Evolutionary conservation across 2,329 filamentous ascomycete genomes (phyloP).

Genomic region (Penicillium palitans): DNA sequence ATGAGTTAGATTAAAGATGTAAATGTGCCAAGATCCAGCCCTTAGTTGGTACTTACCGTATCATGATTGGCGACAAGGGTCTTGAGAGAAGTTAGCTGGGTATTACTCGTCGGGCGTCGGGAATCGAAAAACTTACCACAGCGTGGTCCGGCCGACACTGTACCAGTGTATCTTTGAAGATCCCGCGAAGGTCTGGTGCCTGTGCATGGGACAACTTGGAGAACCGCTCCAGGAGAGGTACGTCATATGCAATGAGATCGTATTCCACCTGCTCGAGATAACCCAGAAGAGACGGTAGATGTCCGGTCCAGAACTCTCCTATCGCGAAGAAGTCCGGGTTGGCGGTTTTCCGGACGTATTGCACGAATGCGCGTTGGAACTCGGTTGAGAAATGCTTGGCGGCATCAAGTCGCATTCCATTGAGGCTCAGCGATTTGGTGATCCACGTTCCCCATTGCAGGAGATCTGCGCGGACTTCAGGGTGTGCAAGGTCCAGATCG

Average conservation of each 20-base stretch:
- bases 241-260: slow-evolving; percentile 65
- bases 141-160: slow-evolving; percentile 55
- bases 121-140: slow-evolving; percentile 17
- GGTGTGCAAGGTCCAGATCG: slow-evolving; percentile 65
- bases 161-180: slow-evolving; percentile 64
- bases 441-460: slow-evolving; percentile 70
- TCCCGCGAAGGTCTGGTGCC: slow-evolving; percentile 60
- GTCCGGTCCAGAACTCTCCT: slow-evolving; percentile 68
- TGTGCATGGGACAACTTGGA: slow-evolving; percentile 58
- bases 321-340: slow-evolving; percentile 63
- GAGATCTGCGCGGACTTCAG: slow-evolving; percentile 65
- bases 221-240: slow-evolving; percentile 69
- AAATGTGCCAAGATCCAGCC: background rate
- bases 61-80: slow-evolving; percentile 26
- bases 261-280: slow-evolving; percentile 61
- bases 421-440: slow-evolving; percentile 58
- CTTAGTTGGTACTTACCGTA: slow-evolving; percentile 19
- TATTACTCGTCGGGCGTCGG: background rate
- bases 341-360: slow-evolving; percentile 53
- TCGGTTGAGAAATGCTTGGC: slow-evolving; percentile 69
- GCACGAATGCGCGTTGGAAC: slow-evolving; percentile 67
- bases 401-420: slow-evolving; percentile 70
- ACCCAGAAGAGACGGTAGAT: slow-evolving; percentile 55
- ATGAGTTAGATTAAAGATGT: slow-evolving; percentile 4
- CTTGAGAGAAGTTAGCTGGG: slow-evolving; percentile 14